Base-by-base conservation (phyloP, 108 stramenopile species). In the Nannochloropsis oceanica region DNA sequence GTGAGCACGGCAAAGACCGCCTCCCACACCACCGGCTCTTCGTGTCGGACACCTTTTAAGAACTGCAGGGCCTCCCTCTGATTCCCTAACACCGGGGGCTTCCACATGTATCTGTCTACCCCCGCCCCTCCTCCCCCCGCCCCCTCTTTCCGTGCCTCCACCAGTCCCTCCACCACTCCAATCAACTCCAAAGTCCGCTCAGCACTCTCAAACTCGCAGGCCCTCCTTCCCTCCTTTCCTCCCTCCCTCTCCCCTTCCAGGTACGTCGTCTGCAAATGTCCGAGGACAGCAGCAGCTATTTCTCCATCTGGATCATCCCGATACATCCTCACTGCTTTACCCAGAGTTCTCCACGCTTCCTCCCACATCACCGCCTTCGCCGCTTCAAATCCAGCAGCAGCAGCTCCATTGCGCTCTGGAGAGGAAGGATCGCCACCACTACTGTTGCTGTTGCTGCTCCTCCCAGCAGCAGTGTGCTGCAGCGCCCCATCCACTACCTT, bases 401-500 rank as follows among this genome's bases (percentile, higher is more conserved):
- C 59, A n/a, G 18, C 22, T n/a, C n/a, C n/a, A 2, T 73, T 73
- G 59, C 59, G 22, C 5, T 73, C 59, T n/a, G 18, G 22, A 18
- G 59, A 73, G n/a, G n/a, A 7, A n/a, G 59, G 22, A n/a, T 9
- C 59, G n/a, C 59, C 59, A n/a, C 59, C 59, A 9, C 22, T n/a
- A 18, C n/a, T 73, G 59, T 73, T n/a, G 34, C 34, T 34, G 34
- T 5, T 34, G 34, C 59, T 73, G 59, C 59, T 73, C 8, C 59
- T n/a, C n/a, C 18, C n/a, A 73, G 2, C 59, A n/a, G 59, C 59
- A 3, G 59, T n/a, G 59, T 73, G 59, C 44, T 87, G 83, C 25
- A 87, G 83, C 13, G 86, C 83, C 11, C 86, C 86, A 80, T 87
- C 79, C 24, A 87, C 86, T 24, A 87, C 44, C 26, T 83, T 84